phyloP scores from a whole-genome alignment of 306 rosid genomes.

The Crotalaria pallida region DNA sequence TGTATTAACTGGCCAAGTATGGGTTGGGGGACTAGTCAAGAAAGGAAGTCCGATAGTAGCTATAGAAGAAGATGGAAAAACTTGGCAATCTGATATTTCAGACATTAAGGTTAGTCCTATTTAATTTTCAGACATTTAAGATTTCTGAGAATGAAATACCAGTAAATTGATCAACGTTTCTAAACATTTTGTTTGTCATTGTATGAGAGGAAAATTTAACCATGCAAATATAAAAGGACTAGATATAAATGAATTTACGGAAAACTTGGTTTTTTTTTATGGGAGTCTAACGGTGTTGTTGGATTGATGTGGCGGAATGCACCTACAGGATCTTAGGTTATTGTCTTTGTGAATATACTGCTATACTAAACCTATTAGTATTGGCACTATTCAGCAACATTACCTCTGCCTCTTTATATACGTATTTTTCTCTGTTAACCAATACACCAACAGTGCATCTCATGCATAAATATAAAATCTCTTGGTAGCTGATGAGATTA shows the following conservation, averaged over 20 bases:
- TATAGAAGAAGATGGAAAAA: slow-evolving; percentile 52
- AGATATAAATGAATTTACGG: too few species aligned
- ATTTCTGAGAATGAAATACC: too few species aligned
- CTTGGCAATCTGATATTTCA: slow-evolving; percentile 55
- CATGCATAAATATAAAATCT: not conserved
- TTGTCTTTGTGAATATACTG: too few species aligned
- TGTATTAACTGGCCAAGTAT: slow-evolving; percentile 51
- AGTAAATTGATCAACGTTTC: too few species aligned
- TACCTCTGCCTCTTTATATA: not conserved
- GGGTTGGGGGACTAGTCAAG: slow-evolving; percentile 70
- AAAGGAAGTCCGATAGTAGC: slow-evolving; percentile 57
- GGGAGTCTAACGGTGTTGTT: too few species aligned
- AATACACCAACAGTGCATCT: not conserved
- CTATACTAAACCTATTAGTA: not conserved
- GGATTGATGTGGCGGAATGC: too few species aligned
- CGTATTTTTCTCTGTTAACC: not conserved
- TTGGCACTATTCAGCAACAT: not conserved
- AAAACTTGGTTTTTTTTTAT: too few species aligned
- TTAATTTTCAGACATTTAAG: not conserved
- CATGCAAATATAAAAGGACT: too few species aligned
- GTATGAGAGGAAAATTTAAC: too few species aligned
- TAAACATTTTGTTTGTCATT: too few species aligned
- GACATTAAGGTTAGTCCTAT: slow-evolving; percentile 49
- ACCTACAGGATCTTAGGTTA: too few species aligned
- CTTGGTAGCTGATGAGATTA: not conserved